A percentile compares a stretch with the other conserved stretches of the same genome.
phyloP scores from a whole-genome alignment of 805 yeast genomes.

The Aciculoconidium aculeatum region DNA sequence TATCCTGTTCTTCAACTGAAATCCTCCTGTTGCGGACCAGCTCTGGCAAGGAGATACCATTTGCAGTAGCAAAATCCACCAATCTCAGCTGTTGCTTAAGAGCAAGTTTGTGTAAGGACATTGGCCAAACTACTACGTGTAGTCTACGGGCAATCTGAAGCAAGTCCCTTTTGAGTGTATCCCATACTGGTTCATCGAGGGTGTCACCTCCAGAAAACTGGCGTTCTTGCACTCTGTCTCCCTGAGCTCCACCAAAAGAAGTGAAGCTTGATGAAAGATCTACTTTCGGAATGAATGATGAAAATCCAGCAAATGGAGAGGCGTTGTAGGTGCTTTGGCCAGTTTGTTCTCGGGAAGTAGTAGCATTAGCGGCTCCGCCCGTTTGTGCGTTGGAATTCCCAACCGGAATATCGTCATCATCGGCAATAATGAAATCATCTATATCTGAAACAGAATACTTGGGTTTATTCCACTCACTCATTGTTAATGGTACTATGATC shows the following conservation, averaged over 20 bases:
- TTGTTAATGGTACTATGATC: slow-evolving; percentile 2
- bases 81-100: slow-evolving; percentile 27
- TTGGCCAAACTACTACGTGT: slow-evolving; percentile 40
- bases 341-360: neutral
- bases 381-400: slow-evolving; percentile 28
- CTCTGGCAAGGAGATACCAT: slow-evolving; percentile 31
- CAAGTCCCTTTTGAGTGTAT: slow-evolving; percentile 43
- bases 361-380: slow-evolving; percentile 19
- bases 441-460: slow-evolving; percentile 13
- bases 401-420: slow-evolving; percentile 22
- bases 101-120: slow-evolving; percentile 33
- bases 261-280: slow-evolving; percentile 32
- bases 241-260: slow-evolving; percentile 19
- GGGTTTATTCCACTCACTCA: slow-evolving; percentile 9
- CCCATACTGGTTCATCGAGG: slow-evolving; percentile 60
- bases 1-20: slow-evolving; percentile 18
- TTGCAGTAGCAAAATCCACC: slow-evolving; percentile 28
- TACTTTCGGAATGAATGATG: slow-evolving; percentile 22
- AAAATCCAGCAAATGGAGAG: slow-evolving; percentile 5
- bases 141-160: slow-evolving; percentile 30
- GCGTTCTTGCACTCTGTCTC: slow-evolving; percentile 35
- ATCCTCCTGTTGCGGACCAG: slow-evolving; percentile 24
- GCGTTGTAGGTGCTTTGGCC: slow-evolving; percentile 4
- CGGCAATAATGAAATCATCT: slow-evolving; percentile 34
- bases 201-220: slow-evolving; percentile 67